Base-by-base conservation (phyloP, 495 filamentous ascomycete genomes). In the Penicillium herquei region DNA sequence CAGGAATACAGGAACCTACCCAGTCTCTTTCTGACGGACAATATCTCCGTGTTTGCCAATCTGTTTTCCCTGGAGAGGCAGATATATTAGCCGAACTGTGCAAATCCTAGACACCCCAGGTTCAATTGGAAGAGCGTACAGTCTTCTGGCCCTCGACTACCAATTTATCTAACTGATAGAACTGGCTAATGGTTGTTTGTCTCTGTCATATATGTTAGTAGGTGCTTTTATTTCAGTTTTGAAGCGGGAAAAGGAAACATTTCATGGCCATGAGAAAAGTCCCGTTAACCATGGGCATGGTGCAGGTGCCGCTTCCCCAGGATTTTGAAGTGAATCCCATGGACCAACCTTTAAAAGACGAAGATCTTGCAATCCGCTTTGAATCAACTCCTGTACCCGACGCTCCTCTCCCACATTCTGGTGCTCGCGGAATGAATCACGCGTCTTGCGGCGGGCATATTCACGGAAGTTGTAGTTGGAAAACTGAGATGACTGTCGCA, bases 391-490 rank as follows among this genome's bases (percentile, higher is more conserved):
- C 70, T 97, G 91, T 69, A 95, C 81, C 73, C 79, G 77, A 58
- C 92, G 78, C 42, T 94, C 92, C 55, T 89, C 83, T 11, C 81
- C 78, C 56, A 77, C 76, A 52, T 79, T 80, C 53, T 79, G 69
- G 67, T 95, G 81, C 70, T 93, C 92, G 53, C 89, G 82, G 70
- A 98, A 98, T 9, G 89, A 84, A 77, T 96, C 94, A 64, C 78
- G 78, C 62, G 94, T 93, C 66, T 94, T 83, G 54, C 95, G 86
- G 68, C 84, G 89, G 31, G 95, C 92, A 74, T 97, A 98, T 63
- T 98, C 93, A 68, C 94, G 84, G 81, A 96, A 98, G 72, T 97
- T 98, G 80, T 96, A 98, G 57, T 86, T 81, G 49, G 92, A 84
- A 72, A 98, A 98, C 61, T 95, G 89, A 48, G 83, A 81, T 14